Base-by-base conservation (phyloP, 108 stramenopile genomes). In the Skeletonema marinoi region DNA sequence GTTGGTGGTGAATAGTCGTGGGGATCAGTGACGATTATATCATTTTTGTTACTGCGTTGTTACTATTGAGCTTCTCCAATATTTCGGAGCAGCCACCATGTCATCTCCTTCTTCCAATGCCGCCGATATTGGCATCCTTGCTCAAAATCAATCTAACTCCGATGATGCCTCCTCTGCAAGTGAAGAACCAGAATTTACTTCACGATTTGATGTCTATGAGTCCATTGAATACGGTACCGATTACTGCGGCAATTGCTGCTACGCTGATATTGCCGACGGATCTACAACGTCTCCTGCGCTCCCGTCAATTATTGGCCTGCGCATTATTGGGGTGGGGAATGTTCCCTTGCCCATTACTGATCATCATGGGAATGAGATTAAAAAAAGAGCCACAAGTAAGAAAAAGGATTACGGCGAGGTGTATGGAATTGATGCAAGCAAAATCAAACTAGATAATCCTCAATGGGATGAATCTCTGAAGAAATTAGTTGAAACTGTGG, bases 311-410 rank as follows among this genome's bases (percentile, higher is more conserved):
- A 19, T 71, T 6, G 69, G 76, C 3, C 76, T 77, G 6, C 70
- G 71, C 61, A 46, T 71, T 30, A 64, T 6, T 12, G 36, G 71
- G 2, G 61, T 77, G 42, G 71, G 71, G 17, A 51, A 71, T 32
- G 25, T 77, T 11, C 62, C 76, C 1, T 39, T 77, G 12, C 76
- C 76, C 6, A 64, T 77, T 17, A 77, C n/a, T 17, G 63, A 71
- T 12, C 29, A 32, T 21, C 76, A 72, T 8, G 71, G 32, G 16
- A 63, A 64, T 31, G 8, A n/a, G 11, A 21, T 77, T 19, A 64
- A 72, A 25, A 32, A 61, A 0, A 65, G 42, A 32, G 35, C 70
- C 39, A 16, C 12, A 7, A 19, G 50, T 25, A 25, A 0, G 50
- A 19, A 19, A 19, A 17, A 25, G 25, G 25, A 25, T 25, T 0